Conservation (phyloP, 202 grass and related monocot species). For the Schoenoplectus tabernaemontani region DNA sequence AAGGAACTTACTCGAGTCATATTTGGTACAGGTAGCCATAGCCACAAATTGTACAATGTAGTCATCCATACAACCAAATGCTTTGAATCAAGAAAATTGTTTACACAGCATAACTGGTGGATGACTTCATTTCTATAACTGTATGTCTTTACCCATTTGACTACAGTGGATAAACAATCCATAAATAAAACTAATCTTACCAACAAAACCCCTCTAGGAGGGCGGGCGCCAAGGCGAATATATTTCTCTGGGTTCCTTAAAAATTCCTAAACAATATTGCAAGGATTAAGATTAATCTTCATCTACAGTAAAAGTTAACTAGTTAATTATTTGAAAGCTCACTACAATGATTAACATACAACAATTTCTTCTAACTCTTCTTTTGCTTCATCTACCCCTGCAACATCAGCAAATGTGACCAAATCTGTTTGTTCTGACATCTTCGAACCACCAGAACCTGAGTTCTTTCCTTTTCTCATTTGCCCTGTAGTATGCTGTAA, state of each 20-base stretch:
- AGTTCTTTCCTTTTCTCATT: conserved; percentile 71
- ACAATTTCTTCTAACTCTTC: conserved; percentile 99
- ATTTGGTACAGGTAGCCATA: not conserved
- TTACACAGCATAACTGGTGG: not conserved
- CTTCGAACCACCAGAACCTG: conserved; percentile 46
- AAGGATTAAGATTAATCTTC: conserved; percentile 26
- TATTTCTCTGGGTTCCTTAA: conserved; percentile 93
- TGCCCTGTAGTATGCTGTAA: conserved; percentile 78
- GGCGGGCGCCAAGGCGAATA: conserved; percentile 84
- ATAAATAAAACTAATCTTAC: conserved; percentile 38
- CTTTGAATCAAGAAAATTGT: not conserved
- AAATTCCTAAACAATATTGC: conserved; percentile 54
- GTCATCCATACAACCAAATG: not conserved
- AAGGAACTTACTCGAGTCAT: not conserved
- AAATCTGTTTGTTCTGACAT: conserved; percentile 65
- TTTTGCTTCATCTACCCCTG: conserved; percentile 94
- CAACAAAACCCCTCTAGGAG: conserved; percentile 98
- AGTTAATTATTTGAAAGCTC: conserved; percentile 18
- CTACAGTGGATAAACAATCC: not conserved
- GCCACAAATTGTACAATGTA: not conserved
- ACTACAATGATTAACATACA: conserved; percentile 38
- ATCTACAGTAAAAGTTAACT: conserved; percentile 24
- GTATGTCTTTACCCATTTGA: not conserved
- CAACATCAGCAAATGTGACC: conserved; percentile 90
- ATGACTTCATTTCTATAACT: not conserved